Evolutionary conservation across 208 protist species (phyloP), one percentile per base, ranked within the genome.

Genomic region (Wallacemonas sp.): DNA sequence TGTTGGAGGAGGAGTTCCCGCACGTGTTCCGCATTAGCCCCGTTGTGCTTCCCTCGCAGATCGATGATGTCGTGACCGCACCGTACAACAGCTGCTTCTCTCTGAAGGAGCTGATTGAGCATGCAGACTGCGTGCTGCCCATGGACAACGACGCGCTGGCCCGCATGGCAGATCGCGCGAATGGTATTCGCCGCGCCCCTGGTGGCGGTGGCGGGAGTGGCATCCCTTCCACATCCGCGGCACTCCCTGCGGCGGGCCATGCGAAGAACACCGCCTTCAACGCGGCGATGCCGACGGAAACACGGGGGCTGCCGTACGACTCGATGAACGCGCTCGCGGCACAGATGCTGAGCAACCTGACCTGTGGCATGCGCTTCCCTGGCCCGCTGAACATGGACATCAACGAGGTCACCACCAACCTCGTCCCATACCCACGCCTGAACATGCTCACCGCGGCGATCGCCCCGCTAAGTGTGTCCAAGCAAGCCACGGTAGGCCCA

Each of bases 301-400:
- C 86, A 6, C 87, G 88, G 17, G 79, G 78, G 11, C 69, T 94
- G 21, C 90, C 97, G 2, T 99, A 96, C 66, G 96, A 97, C 77
- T 86, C 81, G 4, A 98, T 99, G 97, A 99, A 99, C 77, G 86
- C 82, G 15, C 87, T 99, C 21, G 97, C 95, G 9, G 97, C 96
- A 28, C 88, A 97, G 51, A 72, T 98, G 71, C 81, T 99, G 34
- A 95, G 90, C 69, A 90, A 98, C 70, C 72, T 99, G 5, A 99
- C 97, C 0, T 95, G 92, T 42, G 91, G 89, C 17, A 96, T 97
- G 82, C 88, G 96, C 47, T 98, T 98, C 66, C 88, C 86, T 12
- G 97, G 97, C 1, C 78, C 93, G 28, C 83, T 99, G 21, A 99
- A 99, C 75, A 94, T 98, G 70, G 97, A 99, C 74, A 92, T 99